Evolutionary conservation across 169 alveolate genomes (phyloP), one percentile per base, ranked within the genome.

Genomic region (Plasmodium berghei): DNA sequence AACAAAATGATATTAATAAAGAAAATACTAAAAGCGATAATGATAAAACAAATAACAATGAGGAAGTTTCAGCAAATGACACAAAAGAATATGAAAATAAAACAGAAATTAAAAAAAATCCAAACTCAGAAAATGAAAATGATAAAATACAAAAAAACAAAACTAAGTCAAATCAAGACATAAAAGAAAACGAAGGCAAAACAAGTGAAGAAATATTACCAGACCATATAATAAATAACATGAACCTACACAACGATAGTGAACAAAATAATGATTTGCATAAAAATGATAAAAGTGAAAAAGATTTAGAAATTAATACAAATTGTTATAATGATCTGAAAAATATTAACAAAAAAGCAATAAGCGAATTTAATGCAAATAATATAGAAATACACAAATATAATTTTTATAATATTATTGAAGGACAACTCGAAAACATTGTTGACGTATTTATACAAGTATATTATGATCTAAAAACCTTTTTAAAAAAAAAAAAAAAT

Each of bases 391-490:
- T 62, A 40, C 48, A 67, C n/a, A 83, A 83, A 49, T 34, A 83
- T 52, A 83, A 59, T 42, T 22, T 58, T 49, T 66, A 18, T 54
- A 67, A 49, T 62, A 48, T 83, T 45, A 83, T 83, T 58, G 85
- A 83, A 49, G 56, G 56, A 16, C 85, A 83, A 24, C 69, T 52
- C 0, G 90, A 83, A 54, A 66, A 67, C 26, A 48, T 83, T 72
- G 83, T 83, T 18, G 66, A 66, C 62, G 72, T 69, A 18, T 83
- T 67, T 49, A 67, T 83, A 54, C 66, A 83, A 26, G 90, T 83
- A 14, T 83, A 83, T 46, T 83, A 83, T 48, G 85, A 83, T 66
- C 22, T 83, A 58, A 83, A 83, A 56, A 66, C 0, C 5, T 62
- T 67, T 67, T 14, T 67, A 55, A 67, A 83, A 40, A 67, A 58